A percentile compares a stretch with the other conserved stretches of the same genome.
Evolutionary conservation across 306 rosid genomes (phyloP).

Genomic region (Cucurbita argyrosperma): DNA sequence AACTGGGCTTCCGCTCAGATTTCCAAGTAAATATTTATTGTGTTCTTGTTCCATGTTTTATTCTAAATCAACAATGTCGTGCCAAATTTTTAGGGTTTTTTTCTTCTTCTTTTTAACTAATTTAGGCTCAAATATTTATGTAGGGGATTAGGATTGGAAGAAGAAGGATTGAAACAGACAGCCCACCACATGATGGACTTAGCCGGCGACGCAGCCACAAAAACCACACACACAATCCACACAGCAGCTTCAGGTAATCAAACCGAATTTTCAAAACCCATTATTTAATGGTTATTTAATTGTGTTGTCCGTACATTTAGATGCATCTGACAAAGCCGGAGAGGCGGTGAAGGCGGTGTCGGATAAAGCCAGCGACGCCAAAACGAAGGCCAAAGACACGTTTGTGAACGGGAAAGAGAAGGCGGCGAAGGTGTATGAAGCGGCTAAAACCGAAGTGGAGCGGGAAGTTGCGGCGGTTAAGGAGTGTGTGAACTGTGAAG

Average conservation of each 20-base stretch:
- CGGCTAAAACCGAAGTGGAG: constrained; percentile 16
- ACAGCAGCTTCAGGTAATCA: constrained; percentile 29
- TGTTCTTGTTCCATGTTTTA: too few relatives aligned
- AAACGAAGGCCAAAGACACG: not conserved
- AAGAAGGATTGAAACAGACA: not conserved
- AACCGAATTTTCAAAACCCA: too few relatives aligned
- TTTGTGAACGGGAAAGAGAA: constrained; percentile 9
- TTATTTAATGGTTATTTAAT: too few relatives aligned
- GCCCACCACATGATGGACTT: constrained; percentile 8
- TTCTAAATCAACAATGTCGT: too few relatives aligned
- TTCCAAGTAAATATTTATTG: constrained; percentile 16
- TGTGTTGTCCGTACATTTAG: not conserved
- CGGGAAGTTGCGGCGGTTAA: constrained; percentile 13
- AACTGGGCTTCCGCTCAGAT: constrained; percentile 14
- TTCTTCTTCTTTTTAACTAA: too few relatives aligned
- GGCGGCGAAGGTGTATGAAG: not conserved
- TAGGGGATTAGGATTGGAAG: not conserved
- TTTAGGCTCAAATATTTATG: not conserved
- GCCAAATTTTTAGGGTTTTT: too few relatives aligned
- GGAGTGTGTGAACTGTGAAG: constrained; percentile 26
- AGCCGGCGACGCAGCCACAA: constrained; percentile 34
- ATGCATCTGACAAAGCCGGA: constrained; percentile 17
- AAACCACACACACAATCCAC: constrained; percentile 17
- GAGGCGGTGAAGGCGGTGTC: constrained; percentile 13
- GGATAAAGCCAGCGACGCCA: constrained; percentile 12